These are phyloP conservation scores for Dalechampia spathulata DNA, from an alignment of 441 rosid genomes.

Conservation along the genomic window DNA sequence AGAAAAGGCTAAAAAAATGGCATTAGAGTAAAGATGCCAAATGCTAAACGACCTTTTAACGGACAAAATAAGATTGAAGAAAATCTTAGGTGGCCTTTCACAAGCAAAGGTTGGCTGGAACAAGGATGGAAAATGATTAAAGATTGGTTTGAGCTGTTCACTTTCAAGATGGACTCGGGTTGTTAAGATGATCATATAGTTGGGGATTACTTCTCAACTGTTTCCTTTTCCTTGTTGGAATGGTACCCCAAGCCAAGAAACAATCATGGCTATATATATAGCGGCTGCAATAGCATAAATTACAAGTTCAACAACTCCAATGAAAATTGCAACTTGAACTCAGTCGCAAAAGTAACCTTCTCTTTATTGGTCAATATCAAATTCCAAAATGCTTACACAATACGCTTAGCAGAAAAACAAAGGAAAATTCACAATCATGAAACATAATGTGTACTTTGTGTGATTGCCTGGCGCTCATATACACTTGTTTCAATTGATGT, in stretches of 20 bases:
- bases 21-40: neutral
- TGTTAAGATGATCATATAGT: neutral
- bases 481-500: neutral
- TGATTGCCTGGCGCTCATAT: neutral
- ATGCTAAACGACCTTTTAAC: constrained; percentile 1
- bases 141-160: neutral
- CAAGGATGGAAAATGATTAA: neutral
- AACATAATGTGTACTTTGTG: neutral
- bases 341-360: too few species aligned
- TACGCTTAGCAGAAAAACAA: neutral
- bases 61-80: neutral
- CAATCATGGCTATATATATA: neutral
- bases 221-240: neutral
- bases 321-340: neutral
- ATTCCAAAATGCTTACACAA: neutral
- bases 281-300: neutral
- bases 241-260: constrained; percentile 6
- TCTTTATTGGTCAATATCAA: constrained; percentile 4
- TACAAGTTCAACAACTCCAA: constrained; percentile 4
- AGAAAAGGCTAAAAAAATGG: neutral
- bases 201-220: neutral
- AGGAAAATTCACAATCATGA: neutral
- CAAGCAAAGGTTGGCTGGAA: neutral
- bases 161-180: neutral
- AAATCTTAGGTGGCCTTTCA: constrained; percentile 3